Percentiles rank a stretch among this genome's conserved stretches.
Conservation (phyloP, 1,139 yeast species). For the Suhomyces bribrorum region DNA sequence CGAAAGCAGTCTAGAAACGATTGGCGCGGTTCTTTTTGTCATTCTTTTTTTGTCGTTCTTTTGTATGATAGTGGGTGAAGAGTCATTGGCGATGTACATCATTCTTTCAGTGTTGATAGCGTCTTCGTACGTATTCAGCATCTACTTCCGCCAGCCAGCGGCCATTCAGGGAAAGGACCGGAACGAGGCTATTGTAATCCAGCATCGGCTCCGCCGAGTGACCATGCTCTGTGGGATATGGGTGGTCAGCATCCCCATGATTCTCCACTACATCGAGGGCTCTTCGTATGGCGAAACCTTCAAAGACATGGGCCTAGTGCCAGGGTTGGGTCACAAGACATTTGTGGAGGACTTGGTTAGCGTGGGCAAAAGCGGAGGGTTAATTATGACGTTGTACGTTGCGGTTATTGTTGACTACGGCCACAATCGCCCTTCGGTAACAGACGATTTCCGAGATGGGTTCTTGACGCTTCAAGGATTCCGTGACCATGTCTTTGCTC, state of each 20-base stretch:
- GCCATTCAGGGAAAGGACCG: slow-evolving; percentile 30
- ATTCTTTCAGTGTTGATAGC: slow-evolving; percentile 30
- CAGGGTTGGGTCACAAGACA: slow-evolving; percentile 26
- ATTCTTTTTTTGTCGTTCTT: no score
- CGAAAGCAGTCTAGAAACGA: no score
- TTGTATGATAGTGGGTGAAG: no score
- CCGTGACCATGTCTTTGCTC: slow-evolving; percentile 75
- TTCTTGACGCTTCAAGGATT: slow-evolving; percentile 49
- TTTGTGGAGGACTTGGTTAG: slow-evolving; percentile 27
- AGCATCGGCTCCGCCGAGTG: slow-evolving; percentile 41
- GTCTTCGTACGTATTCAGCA: slow-evolving; percentile 42
- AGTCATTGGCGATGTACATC: slow-evolving; percentile 1
- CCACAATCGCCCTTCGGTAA: slow-evolving; percentile 1
- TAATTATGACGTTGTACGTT: slow-evolving; percentile 48
- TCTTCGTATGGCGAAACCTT: slow-evolving; percentile 13
- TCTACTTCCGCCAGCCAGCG: slow-evolving; percentile 34
- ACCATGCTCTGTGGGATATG: slow-evolving; percentile 33
- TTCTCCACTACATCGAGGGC: slow-evolving; percentile 8
- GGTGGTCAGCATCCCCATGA: slow-evolving; percentile 26
- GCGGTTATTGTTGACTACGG: slow-evolving; percentile 60
- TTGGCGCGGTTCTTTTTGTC: no score
- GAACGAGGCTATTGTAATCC: slow-evolving; percentile 46
- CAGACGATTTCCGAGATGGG: slow-evolving; percentile 23
- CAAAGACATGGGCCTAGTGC: slow-evolving; percentile 28
- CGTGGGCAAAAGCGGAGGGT: slow-evolving; percentile 23